These are phyloP conservation scores for Toxoplasma gondii DNA, from an alignment of 169 alveolate species.

Conservation along the genomic window DNA sequence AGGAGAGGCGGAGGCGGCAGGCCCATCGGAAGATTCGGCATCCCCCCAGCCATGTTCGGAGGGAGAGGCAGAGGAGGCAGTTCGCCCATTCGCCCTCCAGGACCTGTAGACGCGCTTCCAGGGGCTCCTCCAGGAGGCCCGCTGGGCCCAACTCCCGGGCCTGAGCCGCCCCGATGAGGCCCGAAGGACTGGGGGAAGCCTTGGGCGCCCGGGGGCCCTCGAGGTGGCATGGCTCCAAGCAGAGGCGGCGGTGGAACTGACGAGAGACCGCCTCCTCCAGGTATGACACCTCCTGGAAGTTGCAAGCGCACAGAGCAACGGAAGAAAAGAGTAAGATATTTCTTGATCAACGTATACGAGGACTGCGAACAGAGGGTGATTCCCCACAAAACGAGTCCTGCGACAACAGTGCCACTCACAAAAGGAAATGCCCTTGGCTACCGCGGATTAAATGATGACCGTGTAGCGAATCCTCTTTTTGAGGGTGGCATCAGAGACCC, in stretches of 20 bases:
- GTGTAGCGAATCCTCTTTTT: too few relatives aligned
- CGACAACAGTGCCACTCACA: too few relatives aligned
- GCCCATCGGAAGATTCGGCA: conserved; percentile 21
- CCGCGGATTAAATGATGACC: too few relatives aligned
- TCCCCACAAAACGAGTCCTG: too few relatives aligned
- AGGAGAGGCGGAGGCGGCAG: conserved; percentile 43
- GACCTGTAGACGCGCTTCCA: background rate
- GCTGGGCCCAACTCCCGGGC: background rate
- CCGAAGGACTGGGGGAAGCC: background rate
- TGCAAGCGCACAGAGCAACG: background rate
- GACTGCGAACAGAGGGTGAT: background rate
- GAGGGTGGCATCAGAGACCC: too few relatives aligned
- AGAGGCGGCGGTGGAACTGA: background rate
- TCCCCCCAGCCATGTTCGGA: conserved; percentile 24
- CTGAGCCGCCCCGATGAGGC: background rate
- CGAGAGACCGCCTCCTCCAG: background rate
- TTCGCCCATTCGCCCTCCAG: conserved; percentile 21
- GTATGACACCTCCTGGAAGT: background rate
- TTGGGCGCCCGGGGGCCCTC: conserved; percentile 1
- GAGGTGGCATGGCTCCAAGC: conserved; percentile 1
- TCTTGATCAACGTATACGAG: background rate
- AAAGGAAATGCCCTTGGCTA: too few relatives aligned
- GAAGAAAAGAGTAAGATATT: background rate
- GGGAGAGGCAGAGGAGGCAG: conserved; percentile 34
- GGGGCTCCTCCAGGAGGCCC: background rate